Base-by-base conservation (phyloP, 495 filamentous ascomycete genomes). In the Penicillium alfredii region DNA sequence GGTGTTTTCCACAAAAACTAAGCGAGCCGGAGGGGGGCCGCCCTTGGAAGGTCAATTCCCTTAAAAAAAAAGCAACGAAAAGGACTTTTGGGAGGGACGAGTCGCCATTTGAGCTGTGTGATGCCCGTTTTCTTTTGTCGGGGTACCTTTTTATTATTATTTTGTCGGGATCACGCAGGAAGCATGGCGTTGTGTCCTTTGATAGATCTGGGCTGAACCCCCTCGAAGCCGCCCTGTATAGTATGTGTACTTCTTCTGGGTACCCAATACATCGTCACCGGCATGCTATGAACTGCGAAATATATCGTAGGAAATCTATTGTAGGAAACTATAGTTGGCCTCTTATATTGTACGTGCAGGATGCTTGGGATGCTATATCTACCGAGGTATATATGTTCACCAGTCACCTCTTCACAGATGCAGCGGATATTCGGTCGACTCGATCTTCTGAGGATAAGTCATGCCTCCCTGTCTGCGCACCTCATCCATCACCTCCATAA, bases 401-500 rank as follows among this genome's bases (percentile, higher is more conserved):
- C 17, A 27, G 7, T 12, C n/a, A n/a, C 12, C n/a, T n/a, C n/a
- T 44, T 38, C 55, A 69, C 42, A 72, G 35, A 38, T 56, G 35
- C 40, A 68, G 43, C 26, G 72, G 72, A 62, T 80, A 89, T 27
- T 86, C 75, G 31, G 74, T 74, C 38, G 73, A 88, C 61, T 92
- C 82, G 58, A 96, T 93, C 49, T 75, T 66, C 38, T 84, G 80
- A 17, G 88, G 85, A 70, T 93, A 94, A 45, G 57, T 71, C 54
- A 96, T 63, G 3, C 76, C 84, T 31, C 80, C 78, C 71, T 89
- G 82, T 58, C 64, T 72, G 52, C 90, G 71, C 12, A 88, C 82
- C 67, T 83, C 77, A 70, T 97, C 90, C 90, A 96, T 94, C 8
- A 81, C 76, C 57, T 89, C 81, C 89, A 95, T 95, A 36, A 95